Evolutionary conservation across 1,139 yeast species (phyloP), one percentile per base, ranked within the genome.

Genomic region (Pichia cactophila): DNA sequence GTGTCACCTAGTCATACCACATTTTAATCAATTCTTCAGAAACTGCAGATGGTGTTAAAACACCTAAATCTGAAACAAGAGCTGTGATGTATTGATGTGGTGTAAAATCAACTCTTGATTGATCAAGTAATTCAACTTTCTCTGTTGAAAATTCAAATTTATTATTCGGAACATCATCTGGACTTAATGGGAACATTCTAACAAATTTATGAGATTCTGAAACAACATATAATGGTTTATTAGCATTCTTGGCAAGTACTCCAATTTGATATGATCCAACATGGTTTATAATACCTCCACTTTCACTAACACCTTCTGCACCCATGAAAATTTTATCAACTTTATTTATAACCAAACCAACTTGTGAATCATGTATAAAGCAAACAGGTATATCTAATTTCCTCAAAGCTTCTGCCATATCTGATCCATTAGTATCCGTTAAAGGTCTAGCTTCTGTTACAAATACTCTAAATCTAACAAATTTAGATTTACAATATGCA

Each of bases 271-370:
- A 92, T 1, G 96, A 83, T 4, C 99, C 99, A 56, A 94, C 86
- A 62, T 90, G 94, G 67, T 92, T 92, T 59, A 92, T 90, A 48
- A 94, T 89, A 38, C 99, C 99, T 50, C 99, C 99, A 65, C 95
- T 85, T 71, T 92, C 99, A 3, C 96, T 96, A 5, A 92, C 98
- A 56, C 99, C 99, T 68, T 92, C 98, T 1, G 98, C 98, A 50
- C 99, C 99, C 55, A 92, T 94, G 56, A 94, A 78, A 9, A 94
- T 86, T 68, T 92, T 90, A 69, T 90, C 96, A 14, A 90, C 90
- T 64, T 85, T 85, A 65, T 88, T 94, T 55, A 94, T 83, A 33
- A 89, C 90, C 58, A 83, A 88, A 0, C 97, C 97, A 14, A 92
- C 97, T 7, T 95, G 96, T 52, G 89, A 82, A 64, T 94, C 99